These are phyloP conservation scores for Agapanthus africanus DNA, from an alignment of 106 monocot genomes.

Conservation along the genomic window DNA sequence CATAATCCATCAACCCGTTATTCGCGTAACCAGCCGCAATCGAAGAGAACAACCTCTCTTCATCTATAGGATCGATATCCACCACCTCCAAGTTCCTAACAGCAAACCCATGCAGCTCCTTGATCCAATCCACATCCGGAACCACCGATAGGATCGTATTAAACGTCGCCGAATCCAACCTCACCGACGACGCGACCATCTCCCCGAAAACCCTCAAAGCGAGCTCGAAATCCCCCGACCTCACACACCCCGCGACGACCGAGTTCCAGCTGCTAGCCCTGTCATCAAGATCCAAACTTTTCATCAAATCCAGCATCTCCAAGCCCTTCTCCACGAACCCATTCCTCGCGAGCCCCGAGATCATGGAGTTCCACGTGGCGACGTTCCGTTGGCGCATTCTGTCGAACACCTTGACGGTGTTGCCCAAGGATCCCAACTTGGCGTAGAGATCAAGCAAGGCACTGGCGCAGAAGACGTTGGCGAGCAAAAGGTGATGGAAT, in stretches of 20 bases:
- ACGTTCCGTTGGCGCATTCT: conserved; percentile 40
- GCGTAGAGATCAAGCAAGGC: conserved; percentile 1
- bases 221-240: conserved; percentile 1
- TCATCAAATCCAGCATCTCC: conserved; percentile 24
- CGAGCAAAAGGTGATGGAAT: conserved; percentile 4
- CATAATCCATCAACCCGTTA: neutral
- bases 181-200: neutral
- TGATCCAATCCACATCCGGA: conserved; percentile 11
- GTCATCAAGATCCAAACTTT: conserved; percentile 11
- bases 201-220: neutral
- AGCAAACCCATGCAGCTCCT: conserved; percentile 52
- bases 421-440: conserved; percentile 7
- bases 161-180: conserved; percentile 23
- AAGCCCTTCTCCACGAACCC: conserved; percentile 30
- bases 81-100: conserved; percentile 25
- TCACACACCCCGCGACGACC: conserved; percentile 22
- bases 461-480: conserved; percentile 40
- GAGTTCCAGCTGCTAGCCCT: conserved; percentile 44
- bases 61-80: conserved; percentile 4
- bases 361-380: conserved; percentile 44
- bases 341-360: conserved; percentile 27
- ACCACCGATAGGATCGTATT: conserved; percentile 16
- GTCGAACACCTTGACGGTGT: conserved; percentile 32
- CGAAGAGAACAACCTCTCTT: conserved; percentile 6
- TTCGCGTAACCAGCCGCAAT: conserved; percentile 9